phyloP scores from a whole-genome alignment of 352 stramenopile species.

The Globisporangium megalacanthum region DNA sequence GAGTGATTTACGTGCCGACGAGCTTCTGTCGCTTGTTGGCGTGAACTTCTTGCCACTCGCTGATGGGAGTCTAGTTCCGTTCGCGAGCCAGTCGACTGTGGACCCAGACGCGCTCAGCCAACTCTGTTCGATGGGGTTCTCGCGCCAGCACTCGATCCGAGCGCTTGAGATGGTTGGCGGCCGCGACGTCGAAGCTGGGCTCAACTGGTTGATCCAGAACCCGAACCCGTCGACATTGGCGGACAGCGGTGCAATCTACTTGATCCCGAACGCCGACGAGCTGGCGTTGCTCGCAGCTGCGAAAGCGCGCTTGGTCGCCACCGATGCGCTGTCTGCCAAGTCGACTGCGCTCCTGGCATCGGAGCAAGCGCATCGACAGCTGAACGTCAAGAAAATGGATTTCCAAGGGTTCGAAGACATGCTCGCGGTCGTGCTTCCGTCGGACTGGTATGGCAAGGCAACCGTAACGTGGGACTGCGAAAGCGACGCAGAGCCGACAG shows the following conservation, averaged over 20 bases:
- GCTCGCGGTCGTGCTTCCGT: conserved; percentile 39
- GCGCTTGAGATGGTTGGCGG: conserved; percentile 31
- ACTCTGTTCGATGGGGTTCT: conserved; percentile 65
- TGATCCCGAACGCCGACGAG: conserved; percentile 42
- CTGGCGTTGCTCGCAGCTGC: conserved; percentile 35
- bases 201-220: conserved; percentile 68
- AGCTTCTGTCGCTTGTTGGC: conserved; percentile 26
- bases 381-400: conserved; percentile 52
- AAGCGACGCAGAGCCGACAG: conserved; percentile 22
- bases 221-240: conserved; percentile 25
- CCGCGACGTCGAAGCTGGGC: conserved; percentile 37
- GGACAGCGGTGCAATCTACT: conserved; percentile 16
- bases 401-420: conserved; percentile 52
- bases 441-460: conserved; percentile 34
- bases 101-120: conserved; percentile 34
- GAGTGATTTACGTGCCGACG: conserved; percentile 24
- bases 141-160: conserved; percentile 31
- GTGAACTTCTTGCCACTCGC: conserved; percentile 58
- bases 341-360: conserved; percentile 31
- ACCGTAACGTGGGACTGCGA: conserved; percentile 23
- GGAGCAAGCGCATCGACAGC: conserved; percentile 12
- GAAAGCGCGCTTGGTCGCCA: conserved; percentile 30
- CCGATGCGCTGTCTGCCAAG: conserved; percentile 23
- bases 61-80: conserved; percentile 37
- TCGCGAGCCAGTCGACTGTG: conserved; percentile 20